phyloP scores from a whole-genome alignment of 495 filamentous ascomycete genomes.

The Lasiosphaeriaceae sp. region DNA sequence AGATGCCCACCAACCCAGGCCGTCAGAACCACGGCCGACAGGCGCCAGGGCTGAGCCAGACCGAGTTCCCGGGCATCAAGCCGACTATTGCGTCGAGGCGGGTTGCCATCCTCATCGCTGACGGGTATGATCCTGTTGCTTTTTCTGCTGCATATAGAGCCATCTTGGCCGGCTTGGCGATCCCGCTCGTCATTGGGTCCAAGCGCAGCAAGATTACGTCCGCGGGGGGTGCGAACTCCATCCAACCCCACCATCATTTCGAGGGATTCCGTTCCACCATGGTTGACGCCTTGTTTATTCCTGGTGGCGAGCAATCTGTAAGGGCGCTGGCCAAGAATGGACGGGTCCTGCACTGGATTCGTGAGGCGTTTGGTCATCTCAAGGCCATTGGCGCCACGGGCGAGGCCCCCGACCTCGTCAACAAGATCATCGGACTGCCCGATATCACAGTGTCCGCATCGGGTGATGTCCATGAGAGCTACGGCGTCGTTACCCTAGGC shows the following conservation, averaged over 20 bases:
- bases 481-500: constrained; percentile 64
- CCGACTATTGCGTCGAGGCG: constrained; percentile 69
- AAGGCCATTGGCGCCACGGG: constrained; percentile 74
- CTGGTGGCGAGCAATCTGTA: constrained; percentile 63
- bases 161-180: constrained; percentile 56
- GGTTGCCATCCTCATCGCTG: constrained; percentile 75
- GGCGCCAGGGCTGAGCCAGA: constrained; percentile 62
- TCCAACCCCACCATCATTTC: constrained; percentile 75
- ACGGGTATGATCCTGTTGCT: constrained; percentile 68
- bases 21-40: constrained; percentile 63
- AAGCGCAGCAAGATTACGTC: constrained; percentile 58
- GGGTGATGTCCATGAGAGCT: constrained; percentile 57
- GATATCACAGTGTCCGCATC: constrained; percentile 45
- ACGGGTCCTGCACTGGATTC: constrained; percentile 76
- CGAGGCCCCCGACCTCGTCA: constrained; percentile 64
- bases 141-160: constrained; percentile 62
- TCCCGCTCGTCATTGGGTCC: constrained; percentile 69
- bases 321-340: constrained; percentile 63
- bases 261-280: constrained; percentile 79
- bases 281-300: constrained; percentile 80
- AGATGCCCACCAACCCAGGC: constrained; percentile 48
- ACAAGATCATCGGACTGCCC: constrained; percentile 53
- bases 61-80: constrained; percentile 57
- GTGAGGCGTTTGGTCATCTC: constrained; percentile 77
- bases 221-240: constrained; percentile 51